Conservation (phyloP, 768 basidiomycete genomes). For the Pilatotrama ljubarskyi region DNA sequence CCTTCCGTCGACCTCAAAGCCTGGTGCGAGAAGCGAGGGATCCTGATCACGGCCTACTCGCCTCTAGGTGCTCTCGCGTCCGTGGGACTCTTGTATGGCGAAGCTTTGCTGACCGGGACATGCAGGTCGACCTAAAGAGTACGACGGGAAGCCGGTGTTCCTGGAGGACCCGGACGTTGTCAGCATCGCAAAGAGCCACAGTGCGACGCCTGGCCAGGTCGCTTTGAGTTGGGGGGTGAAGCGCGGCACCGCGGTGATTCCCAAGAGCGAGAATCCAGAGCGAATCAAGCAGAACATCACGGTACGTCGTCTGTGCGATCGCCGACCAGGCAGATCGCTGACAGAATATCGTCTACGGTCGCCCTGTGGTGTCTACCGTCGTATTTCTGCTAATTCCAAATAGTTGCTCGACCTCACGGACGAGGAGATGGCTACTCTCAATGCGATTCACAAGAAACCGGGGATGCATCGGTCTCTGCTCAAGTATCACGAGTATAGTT, state of each 20-base stretch:
- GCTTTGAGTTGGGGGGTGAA: constrained; percentile 60
- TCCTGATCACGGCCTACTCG: constrained; percentile 50
- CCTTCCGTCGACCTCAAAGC: constrained; percentile 48
- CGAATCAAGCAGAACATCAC: constrained; percentile 56
- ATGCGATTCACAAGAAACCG: constrained; percentile 56
- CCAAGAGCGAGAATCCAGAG: constrained; percentile 47
- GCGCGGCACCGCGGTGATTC: constrained; percentile 52
- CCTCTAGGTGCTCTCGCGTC: constrained; percentile 45
- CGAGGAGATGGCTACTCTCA: constrained; percentile 59
- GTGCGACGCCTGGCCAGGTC: constrained; percentile 50
- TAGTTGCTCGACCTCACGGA: constrained; percentile 63
- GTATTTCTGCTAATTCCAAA: constrained; percentile 56
- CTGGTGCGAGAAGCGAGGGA: constrained; percentile 50
- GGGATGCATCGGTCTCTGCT: constrained; percentile 42
- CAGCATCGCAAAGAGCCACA: constrained; percentile 35
- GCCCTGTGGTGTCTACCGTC: neutral
- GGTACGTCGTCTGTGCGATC: constrained; percentile 26
- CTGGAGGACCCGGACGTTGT: constrained; percentile 34
- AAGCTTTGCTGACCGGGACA: no score
- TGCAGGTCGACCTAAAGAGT: constrained; percentile 37
- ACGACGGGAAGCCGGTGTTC: constrained; percentile 26
- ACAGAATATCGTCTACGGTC: constrained; percentile 6
- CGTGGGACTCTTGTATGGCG: no score
- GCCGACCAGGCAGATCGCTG: no score
- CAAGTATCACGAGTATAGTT: constrained; percentile 22